phyloP scores from a whole-genome alignment of 108 stramenopile species.

The Pelagomonas calceolata region DNA sequence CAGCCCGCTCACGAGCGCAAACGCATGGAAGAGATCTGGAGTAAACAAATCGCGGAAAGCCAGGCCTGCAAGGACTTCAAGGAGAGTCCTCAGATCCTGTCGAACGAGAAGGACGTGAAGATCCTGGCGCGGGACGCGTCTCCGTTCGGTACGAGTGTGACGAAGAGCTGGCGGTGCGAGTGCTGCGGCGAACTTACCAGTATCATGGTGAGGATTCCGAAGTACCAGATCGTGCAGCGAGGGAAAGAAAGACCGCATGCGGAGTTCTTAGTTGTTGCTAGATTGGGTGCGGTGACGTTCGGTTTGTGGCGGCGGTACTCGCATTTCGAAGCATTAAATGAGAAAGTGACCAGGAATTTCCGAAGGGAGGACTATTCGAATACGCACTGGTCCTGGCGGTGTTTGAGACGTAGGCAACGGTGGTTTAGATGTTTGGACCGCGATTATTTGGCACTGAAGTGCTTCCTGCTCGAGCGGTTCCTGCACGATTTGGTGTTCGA shows the following conservation, averaged over 20 bases:
- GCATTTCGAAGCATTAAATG: constrained; percentile 18
- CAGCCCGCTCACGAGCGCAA: constrained; percentile 77
- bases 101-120: background rate
- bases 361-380: constrained; percentile 20
- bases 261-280: constrained; percentile 26
- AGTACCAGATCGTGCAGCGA: constrained; percentile 19
- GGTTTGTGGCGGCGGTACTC: constrained; percentile 23
- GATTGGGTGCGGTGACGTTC: constrained; percentile 20
- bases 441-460: constrained; percentile 80
- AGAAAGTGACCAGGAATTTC: constrained; percentile 10
- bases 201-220: constrained; percentile 27
- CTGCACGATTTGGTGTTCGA: constrained; percentile 89
- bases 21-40: constrained; percentile 85
- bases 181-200: constrained; percentile 22
- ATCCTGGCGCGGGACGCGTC: constrained; percentile 8
- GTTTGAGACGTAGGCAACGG: constrained; percentile 70
- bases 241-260: constrained; percentile 7
- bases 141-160: constrained; percentile 24
- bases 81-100: background rate
- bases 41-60: constrained; percentile 58
- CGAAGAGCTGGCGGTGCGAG: constrained; percentile 20
- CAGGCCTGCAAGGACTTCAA: background rate
- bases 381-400: constrained; percentile 37
- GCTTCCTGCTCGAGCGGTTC: constrained; percentile 87
- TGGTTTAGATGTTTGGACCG: constrained; percentile 87